phyloP scores from a whole-genome alignment of 768 basidiomycete species.

The Phlebiopsis gigantea region DNA sequence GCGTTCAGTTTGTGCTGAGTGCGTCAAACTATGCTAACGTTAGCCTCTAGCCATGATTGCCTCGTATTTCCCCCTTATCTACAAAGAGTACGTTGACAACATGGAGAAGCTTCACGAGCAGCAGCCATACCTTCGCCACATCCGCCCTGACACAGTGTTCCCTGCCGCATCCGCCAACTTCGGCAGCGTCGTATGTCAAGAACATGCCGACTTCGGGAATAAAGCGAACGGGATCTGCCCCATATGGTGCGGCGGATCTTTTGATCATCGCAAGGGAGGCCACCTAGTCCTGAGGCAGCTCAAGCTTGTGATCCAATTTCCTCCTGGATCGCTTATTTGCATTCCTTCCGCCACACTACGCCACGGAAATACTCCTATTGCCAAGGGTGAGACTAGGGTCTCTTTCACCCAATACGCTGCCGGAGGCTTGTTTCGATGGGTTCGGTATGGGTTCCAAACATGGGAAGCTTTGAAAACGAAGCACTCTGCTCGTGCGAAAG shows the following conservation, averaged over 20 bases:
- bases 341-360: background rate
- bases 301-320: background rate
- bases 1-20: background rate
- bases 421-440: background rate
- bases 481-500: background rate
- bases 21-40: background rate
- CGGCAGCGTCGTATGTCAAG: background rate
- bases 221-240: background rate
- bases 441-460: background rate
- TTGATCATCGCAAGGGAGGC: background rate
- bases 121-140: background rate
- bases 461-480: background rate
- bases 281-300: background rate
- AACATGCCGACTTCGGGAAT: background rate
- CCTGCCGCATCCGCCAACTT: background rate
- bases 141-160: background rate
- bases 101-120: background rate
- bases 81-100: background rate
- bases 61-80: background rate
- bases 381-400: background rate
- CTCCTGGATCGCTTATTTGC: background rate
- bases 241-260: background rate
- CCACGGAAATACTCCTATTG: background rate
- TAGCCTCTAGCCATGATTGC: background rate
- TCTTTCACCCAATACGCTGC: background rate